These are phyloP conservation scores for Xylariales sp. DNA, from an alignment of 2,329 filamentous ascomycete genomes.

Conservation along the genomic window DNA sequence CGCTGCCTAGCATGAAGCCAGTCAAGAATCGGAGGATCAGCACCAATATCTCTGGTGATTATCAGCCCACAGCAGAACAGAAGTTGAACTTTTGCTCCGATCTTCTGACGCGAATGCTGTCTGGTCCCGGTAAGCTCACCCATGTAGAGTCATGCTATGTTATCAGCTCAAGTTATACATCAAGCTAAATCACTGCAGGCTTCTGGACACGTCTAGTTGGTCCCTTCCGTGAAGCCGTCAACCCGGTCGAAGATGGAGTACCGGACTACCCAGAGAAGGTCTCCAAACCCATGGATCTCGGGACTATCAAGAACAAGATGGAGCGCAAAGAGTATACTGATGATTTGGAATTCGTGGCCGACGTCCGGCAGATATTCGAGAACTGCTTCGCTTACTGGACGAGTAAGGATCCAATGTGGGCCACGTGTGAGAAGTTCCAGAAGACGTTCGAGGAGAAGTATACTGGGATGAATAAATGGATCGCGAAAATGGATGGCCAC, in stretches of 20 bases:
- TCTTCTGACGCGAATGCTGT: constrained; percentile 55
- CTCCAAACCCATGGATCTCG: constrained; percentile 58
- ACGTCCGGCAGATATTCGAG: constrained; percentile 57
- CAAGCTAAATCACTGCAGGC: constrained; percentile 32
- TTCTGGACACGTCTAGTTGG: constrained; percentile 64
- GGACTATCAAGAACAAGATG: constrained; percentile 57
- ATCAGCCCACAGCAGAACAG: constrained; percentile 31
- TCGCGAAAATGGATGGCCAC: constrained; percentile 46
- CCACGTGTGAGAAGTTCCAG: constrained; percentile 52
- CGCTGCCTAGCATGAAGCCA: constrained; percentile 26
- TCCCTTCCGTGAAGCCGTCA: constrained; percentile 56
- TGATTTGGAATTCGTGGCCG: constrained; percentile 49
- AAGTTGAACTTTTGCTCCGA: constrained; percentile 57
- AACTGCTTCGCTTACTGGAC: constrained; percentile 64
- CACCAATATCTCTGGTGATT: constrained; percentile 20
- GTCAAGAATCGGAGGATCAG: constrained; percentile 26
- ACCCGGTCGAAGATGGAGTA: constrained; percentile 51
- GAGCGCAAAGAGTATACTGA: constrained; percentile 45
- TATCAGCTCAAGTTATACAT: background rate
- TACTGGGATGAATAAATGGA: constrained; percentile 54
- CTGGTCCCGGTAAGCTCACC: constrained; percentile 47
- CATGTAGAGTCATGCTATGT: background rate
- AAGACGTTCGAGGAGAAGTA: constrained; percentile 57
- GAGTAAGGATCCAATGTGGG: constrained; percentile 49
- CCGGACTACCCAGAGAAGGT: constrained; percentile 59